Evolutionary conservation across 2,329 filamentous ascomycete species (phyloP), one percentile per base, ranked within the genome.

Genomic region (Endocalyx cinctus): DNA sequence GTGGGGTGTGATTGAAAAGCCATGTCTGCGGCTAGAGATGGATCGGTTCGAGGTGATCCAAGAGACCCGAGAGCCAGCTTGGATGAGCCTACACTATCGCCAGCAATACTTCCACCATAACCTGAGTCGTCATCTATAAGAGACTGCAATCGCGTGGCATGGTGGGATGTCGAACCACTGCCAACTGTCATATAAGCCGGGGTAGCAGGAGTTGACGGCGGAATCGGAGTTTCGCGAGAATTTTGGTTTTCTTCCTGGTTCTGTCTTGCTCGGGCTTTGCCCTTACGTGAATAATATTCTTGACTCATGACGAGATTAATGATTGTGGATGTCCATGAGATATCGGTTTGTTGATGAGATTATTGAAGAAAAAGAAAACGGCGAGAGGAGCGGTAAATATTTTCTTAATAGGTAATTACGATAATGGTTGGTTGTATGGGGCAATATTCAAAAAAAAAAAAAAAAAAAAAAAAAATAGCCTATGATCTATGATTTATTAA

Each of bases 161-260:
- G 86, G 54, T 87, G 80, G 14, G 89, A 89, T 15, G 84, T 80
- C 34, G 82, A 80, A 33, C 89, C 89, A 46, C 73, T 79, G 37
- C 90, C 90, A 31, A 96, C 86, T 5, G 87, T 94, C 82, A 94
- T 86, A 62, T 89, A 96, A 38, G 79, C 72, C 31, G 83, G 83
- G 41, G 52, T 54, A 37, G 47, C 54, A 31, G 53, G 47, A 35
- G 55, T 42, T 13, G 57, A 36, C 6, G 51, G 37, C 37, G 51
- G 45, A 44, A 48, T 43, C 32, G 46, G 29, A 32, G 46, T 26
- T 25, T 33, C 26, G 46, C 42, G 33, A 44, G 37, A 27, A 40
- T 37, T 30, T 25, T 52, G 42, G 33, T 54, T 44, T 35, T 53
- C 45, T 40, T 52, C 51, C 35, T 25, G 29, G n/a, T 16, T 10